phyloP scores from a whole-genome alignment of 106 monocot genomes.

The Narthecium ossifragum region DNA sequence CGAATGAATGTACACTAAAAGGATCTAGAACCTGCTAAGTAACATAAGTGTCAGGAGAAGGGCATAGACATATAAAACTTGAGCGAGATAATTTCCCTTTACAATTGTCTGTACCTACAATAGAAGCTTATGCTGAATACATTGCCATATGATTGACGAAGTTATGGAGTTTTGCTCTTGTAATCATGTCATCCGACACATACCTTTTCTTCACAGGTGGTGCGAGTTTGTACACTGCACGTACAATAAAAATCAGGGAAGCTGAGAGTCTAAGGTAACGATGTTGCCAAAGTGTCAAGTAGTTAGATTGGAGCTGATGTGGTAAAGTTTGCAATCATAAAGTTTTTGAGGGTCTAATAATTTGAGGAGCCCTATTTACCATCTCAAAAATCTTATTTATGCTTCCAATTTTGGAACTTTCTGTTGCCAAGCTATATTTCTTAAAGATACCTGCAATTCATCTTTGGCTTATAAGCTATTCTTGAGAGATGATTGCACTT shows the following conservation, averaged over 20 bases:
- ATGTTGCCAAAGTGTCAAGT: neutral
- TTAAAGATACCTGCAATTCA: neutral
- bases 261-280: slow-evolving; percentile 69
- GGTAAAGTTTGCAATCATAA: neutral
- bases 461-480: too few species aligned
- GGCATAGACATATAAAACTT: too few species aligned
- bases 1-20: too few species aligned
- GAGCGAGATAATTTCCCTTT: neutral
- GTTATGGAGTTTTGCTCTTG: neutral
- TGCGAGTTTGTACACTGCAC: slow-evolving; percentile 72
- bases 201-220: slow-evolving; percentile 36
- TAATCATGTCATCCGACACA: neutral
- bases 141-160: too few species aligned
- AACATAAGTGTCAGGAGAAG: too few species aligned
- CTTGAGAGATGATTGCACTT: too few species aligned
- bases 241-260: slow-evolving; percentile 76
- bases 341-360: neutral
- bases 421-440: neutral
- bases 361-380: neutral
- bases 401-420: too few species aligned
- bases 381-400: too few species aligned
- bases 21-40: too few species aligned
- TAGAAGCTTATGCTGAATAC: too few species aligned
- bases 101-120: too few species aligned
- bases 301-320: neutral